Conservation (phyloP, 192 early-diverging fungal species). For the Obelidium mucronatum region DNA sequence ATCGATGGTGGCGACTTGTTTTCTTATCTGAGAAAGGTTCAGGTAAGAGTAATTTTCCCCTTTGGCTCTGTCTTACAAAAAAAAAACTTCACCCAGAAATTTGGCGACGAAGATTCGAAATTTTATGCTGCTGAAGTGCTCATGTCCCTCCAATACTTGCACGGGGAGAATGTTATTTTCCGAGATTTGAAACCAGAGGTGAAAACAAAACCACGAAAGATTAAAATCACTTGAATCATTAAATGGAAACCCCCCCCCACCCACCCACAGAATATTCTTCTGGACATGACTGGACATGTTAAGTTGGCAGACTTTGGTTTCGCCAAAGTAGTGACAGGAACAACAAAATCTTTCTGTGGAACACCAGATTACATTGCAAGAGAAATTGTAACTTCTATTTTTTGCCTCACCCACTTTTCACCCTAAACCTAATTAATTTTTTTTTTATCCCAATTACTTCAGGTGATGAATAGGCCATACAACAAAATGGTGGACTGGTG, state of each 20-base stretch:
- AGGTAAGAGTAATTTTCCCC: constrained; percentile 36
- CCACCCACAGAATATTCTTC: constrained; percentile 82
- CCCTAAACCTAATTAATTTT: background rate
- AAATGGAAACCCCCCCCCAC: no score
- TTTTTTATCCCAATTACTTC: background rate
- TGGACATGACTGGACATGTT: constrained; percentile 95
- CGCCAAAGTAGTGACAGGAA: constrained; percentile 92
- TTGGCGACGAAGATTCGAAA: constrained; percentile 74
- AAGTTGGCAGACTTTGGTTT: constrained; percentile 96
- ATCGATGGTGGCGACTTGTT: constrained; percentile 65
- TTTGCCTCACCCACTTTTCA: no score
- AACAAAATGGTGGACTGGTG: constrained; percentile 98
- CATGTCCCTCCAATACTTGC: constrained; percentile 78
- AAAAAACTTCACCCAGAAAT: constrained; percentile 50
- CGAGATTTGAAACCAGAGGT: constrained; percentile 81
- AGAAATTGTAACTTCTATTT: constrained; percentile 63
- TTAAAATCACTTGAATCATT: background rate
- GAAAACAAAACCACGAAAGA: background rate
- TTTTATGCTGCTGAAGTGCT: constrained; percentile 81
- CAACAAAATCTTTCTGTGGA: constrained; percentile 95
- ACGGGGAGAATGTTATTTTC: constrained; percentile 76
- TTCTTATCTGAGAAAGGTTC: constrained; percentile 47
- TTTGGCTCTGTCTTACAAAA: background rate
- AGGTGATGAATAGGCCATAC: constrained; percentile 83
- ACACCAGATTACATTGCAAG: constrained; percentile 97